These are phyloP conservation scores for Exutisphaerella laricina DNA, from an alignment of 2,329 filamentous ascomycete species.

Conservation along the genomic window DNA sequence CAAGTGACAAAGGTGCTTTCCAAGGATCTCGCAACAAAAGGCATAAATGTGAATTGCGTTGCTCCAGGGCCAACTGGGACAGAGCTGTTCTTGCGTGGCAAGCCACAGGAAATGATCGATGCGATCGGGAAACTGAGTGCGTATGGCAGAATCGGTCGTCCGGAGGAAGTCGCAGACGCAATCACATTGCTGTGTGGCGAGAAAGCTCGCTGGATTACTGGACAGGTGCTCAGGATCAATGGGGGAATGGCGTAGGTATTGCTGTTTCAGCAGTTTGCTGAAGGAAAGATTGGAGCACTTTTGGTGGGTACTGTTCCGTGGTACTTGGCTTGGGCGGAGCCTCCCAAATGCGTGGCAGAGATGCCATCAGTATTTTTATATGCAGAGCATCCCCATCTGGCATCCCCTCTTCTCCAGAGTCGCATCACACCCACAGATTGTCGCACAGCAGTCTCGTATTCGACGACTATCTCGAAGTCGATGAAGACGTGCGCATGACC, in stretches of 20 bases:
- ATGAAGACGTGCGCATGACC: too few species aligned
- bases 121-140: constrained; percentile 40
- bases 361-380: too few species aligned
- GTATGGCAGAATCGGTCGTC: constrained; percentile 42
- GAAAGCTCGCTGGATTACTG: constrained; percentile 40
- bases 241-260: constrained; percentile 35
- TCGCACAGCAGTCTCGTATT: too few species aligned
- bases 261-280: too few species aligned
- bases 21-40: constrained; percentile 51
- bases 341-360: too few species aligned
- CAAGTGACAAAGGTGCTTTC: constrained; percentile 52
- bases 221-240: constrained; percentile 46
- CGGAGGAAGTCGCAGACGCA: constrained; percentile 47
- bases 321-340: too few species aligned
- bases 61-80: constrained; percentile 53
- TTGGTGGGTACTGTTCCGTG: too few species aligned
- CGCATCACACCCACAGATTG: too few species aligned
- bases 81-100: constrained; percentile 49
- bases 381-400: too few species aligned
- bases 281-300: too few species aligned
- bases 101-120: constrained; percentile 44
- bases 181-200: constrained; percentile 40
- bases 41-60: constrained; percentile 49
- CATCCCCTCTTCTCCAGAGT: too few species aligned
- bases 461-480: too few species aligned